Percentiles rank a stretch among this genome's conserved stretches.
Evolutionary conservation across 2,329 filamentous ascomycete genomes (phyloP).

Genomic region (Arthrocladium fulminans): DNA sequence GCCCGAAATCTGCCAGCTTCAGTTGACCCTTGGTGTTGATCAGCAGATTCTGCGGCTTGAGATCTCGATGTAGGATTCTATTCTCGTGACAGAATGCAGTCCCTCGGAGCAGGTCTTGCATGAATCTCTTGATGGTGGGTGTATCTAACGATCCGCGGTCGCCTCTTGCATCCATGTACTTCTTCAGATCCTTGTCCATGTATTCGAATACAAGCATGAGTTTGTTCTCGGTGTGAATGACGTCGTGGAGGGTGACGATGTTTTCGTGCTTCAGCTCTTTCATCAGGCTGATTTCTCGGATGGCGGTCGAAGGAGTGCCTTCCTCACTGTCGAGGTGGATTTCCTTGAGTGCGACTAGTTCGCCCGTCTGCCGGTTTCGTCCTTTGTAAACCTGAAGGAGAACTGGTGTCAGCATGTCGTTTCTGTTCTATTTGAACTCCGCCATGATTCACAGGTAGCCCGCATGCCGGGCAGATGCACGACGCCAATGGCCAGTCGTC

Average conservation of each 20-base stretch:
- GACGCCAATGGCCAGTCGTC: no score
- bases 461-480: no score
- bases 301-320: conserved; percentile 92
- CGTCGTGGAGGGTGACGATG: conserved; percentile 93
- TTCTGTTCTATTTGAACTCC: no score
- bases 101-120: conserved; percentile 91
- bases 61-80: conserved; percentile 88
- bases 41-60: conserved; percentile 85
- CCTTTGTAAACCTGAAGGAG: conserved; percentile 86
- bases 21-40: conserved; percentile 81
- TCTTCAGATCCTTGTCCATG: conserved; percentile 97
- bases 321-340: conserved; percentile 98
- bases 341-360: conserved; percentile 93
- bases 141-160: conserved; percentile 84
- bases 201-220: conserved; percentile 98
- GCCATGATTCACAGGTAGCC: no score
- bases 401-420: conserved; percentile 14
- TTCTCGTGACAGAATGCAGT: conserved; percentile 99
- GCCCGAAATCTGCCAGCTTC: conserved; percentile 82
- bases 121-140: conserved; percentile 92
- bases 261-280: conserved; percentile 99
- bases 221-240: conserved; percentile 99
- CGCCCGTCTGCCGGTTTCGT: conserved; percentile 90
- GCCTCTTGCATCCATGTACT: conserved; percentile 93
- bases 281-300: conserved; percentile 97